Base-by-base conservation (phyloP, 2,329 filamentous ascomycete species). In the Meredithiella fracta region DNA sequence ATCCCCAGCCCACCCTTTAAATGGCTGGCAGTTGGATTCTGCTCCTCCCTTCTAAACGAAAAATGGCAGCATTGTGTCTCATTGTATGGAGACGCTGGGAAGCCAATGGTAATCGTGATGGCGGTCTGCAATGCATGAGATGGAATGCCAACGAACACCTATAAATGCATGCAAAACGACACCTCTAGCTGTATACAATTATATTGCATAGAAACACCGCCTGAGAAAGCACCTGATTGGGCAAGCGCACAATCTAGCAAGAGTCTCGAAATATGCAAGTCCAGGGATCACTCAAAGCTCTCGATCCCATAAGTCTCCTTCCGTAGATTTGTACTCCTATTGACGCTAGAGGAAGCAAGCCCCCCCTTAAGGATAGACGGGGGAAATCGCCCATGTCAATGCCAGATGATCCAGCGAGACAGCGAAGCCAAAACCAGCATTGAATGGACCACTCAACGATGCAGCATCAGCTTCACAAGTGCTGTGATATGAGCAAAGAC, bases 1-100 rank as follows among this genome's bases (percentile, higher is more conserved):
- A 7, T 22, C n/a, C 49, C 54, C 54, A 56, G 49, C 49, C 54
- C 54, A 53, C 54, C 54, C 37, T 56, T 56, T 47, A 44, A 56
- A 56, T 47, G 42, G 29, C 17, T 56, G 53, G 37, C 34, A 50
- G 37, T 44, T 40, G 47, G 44, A 23, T 51, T 34, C 29, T 31
- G 38, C 31, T 56, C 50, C 55, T 57, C 47, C 51, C 37, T 52
- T 38, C 31, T 11, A 34, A 34, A 34, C 15, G 40, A 44, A 44
- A 2, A n/a, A 17, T 51, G n/a, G 29, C 20, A 51, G 17, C n/a
- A 20, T 29, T 22, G 14, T 17, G 11, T 23, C 22, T 53, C 22
- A 38, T 20, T 25, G 34, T 15, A n/a, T 20, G 29, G n/a, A 25
- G 3, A 34, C 17, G 22, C 51, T 22, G 8, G 17, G 17, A 37